These are phyloP conservation scores for Lentinula detonsa DNA, from an alignment of 768 basidiomycete species.

Conservation along the genomic window DNA sequence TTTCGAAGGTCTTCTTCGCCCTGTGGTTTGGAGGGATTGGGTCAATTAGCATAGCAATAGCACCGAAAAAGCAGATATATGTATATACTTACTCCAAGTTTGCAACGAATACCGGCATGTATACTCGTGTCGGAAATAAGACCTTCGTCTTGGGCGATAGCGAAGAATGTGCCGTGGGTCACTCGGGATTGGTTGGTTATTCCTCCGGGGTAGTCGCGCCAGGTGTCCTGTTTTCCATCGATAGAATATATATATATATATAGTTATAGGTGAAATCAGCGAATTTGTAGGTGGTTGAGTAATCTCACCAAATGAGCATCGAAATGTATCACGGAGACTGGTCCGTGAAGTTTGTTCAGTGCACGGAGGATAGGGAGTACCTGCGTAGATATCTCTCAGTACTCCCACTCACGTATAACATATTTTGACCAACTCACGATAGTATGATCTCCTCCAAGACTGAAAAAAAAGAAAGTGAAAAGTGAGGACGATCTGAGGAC, in stretches of 20 bases:
- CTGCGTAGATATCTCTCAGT: conserved; percentile 27
- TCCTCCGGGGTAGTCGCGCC: conserved; percentile 51
- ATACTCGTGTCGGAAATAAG: conserved; percentile 72
- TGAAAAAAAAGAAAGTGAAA: conserved; percentile 14
- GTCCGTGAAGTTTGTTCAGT: conserved; percentile 73
- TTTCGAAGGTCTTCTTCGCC: conserved; percentile 57
- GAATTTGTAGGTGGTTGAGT: neutral
- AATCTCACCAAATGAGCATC: conserved; percentile 48
- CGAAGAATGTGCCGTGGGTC: conserved; percentile 87
- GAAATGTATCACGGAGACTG: conserved; percentile 79
- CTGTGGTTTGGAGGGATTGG: conserved; percentile 25
- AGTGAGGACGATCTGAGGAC: neutral
- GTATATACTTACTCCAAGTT: conserved; percentile 32
- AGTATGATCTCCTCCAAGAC: conserved; percentile 86
- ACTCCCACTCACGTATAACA: neutral
- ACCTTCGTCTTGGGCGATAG: conserved; percentile 71
- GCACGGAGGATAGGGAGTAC: conserved; percentile 81
- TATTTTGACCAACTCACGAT: conserved; percentile 40
- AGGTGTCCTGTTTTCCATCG: conserved; percentile 49
- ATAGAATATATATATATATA: conserved; percentile 21
- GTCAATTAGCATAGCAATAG: too few relatives aligned
- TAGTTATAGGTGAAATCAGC: neutral
- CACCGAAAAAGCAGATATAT: too few relatives aligned
- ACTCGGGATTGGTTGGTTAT: conserved; percentile 58
- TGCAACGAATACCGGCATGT: conserved; percentile 83